Evolutionary conservation across 805 yeast species (phyloP), one percentile per base, ranked within the genome.

Genomic region (Saturnispora hagleri): DNA sequence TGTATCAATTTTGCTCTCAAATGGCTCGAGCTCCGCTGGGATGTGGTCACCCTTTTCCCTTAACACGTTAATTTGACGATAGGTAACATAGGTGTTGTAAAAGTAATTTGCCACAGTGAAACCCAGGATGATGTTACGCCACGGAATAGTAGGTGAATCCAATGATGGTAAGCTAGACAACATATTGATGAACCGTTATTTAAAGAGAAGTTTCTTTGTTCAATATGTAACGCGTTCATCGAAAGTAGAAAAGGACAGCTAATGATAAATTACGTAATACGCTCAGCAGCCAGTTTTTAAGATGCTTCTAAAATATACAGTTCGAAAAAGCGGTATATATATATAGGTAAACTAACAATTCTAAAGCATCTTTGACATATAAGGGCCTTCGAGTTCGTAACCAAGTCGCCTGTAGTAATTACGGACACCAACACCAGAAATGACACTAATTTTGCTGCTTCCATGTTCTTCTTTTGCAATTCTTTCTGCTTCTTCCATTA

Each of bases 401-500:
- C 99, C 99, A 55, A 93, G 74, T 62, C 88, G 85, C 17, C 89
- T 91, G 62, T 93, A 93, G 70, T 93, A 93, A 66, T 91, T 93
- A 65, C 99, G 79, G 38, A 93, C 99, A 58, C 99, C 99, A 41
- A 93, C 97, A 58, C 99, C 99, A 34, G 95, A 84, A 59, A 93
- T 93, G 51, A 93, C 99, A 65, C 95, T 82, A 36, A 93, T 85
- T 71, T 93, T 93, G 49, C 76, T 73, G 4, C 96, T 84, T 0
- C 97, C 96, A 66, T 93, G 99, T 66, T 93, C 99, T 62, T 89
- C 97, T 48, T 82, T 77, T 1, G 99, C 93, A 54, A 93, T 93
- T 58, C 97, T 78, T 62, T 89, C 98, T 3, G 99, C 99, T 69
- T 93, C 99, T 69, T 93, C 98, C 99, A 93, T 93, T 48, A 93